Evolutionary conservation across 2,329 filamentous ascomycete genomes (phyloP).

Genomic region (Verticillium albo-atrum): DNA sequence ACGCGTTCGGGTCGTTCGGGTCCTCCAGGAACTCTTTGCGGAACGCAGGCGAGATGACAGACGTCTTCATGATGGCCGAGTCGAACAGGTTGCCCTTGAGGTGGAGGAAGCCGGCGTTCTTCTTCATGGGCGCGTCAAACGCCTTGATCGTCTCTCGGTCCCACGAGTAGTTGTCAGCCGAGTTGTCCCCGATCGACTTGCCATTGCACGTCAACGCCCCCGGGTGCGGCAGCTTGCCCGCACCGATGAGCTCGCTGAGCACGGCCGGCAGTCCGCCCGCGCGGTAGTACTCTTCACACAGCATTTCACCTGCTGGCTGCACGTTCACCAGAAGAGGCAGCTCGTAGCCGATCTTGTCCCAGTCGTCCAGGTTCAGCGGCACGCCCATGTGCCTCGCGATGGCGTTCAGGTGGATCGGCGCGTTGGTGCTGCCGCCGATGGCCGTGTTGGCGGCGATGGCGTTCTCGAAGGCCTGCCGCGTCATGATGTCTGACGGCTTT

Average conservation of each 20-base stretch:
- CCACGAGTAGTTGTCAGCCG: constrained; percentile 40
- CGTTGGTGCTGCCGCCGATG: constrained; percentile 53
- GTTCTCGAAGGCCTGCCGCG: constrained; percentile 50
- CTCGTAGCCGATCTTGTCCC: constrained; percentile 44
- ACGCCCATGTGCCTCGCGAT: constrained; percentile 51
- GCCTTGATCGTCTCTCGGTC: constrained; percentile 41
- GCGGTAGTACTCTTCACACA: constrained; percentile 50
- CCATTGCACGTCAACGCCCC: constrained; percentile 41
- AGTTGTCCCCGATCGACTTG: constrained; percentile 36
- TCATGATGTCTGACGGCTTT: constrained; percentile 51
- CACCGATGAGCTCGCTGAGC: constrained; percentile 47
- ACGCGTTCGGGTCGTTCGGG: constrained; percentile 40
- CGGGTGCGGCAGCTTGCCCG: constrained; percentile 36
- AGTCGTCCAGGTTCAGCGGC: constrained; percentile 44
- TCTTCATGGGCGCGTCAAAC: constrained; percentile 39
- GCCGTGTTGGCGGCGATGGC: constrained; percentile 50
- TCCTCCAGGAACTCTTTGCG: constrained; percentile 37
- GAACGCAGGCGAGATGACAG: constrained; percentile 41
- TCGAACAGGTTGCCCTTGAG: constrained; percentile 42
- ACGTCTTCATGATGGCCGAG: constrained; percentile 50
- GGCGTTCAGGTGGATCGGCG: constrained; percentile 50
- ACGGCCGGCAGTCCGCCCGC: constrained; percentile 49
- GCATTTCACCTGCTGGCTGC: constrained; percentile 47
- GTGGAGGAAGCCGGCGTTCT: constrained; percentile 46
- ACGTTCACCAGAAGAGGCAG: constrained; percentile 50